A percentile compares a stretch with the other conserved stretches of the same genome.
phyloP scores from a whole-genome alignment of 495 filamentous ascomycete genomes.

The Hypoxylon fuscum region DNA sequence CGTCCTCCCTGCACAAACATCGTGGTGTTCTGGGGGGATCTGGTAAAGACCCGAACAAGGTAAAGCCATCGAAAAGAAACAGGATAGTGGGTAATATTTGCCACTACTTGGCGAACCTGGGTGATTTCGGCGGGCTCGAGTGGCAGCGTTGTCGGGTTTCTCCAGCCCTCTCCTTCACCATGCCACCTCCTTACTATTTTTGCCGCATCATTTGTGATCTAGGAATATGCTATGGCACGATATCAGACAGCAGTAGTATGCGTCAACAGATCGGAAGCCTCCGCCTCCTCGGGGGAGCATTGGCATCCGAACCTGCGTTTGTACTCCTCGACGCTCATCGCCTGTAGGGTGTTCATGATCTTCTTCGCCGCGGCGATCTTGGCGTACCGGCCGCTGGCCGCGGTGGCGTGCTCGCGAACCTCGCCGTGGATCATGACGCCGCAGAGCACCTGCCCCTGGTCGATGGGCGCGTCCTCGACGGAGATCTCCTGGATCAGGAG shows the following conservation, averaged over 20 bases:
- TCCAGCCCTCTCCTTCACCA: neutral
- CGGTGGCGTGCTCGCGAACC: conserved; percentile 68
- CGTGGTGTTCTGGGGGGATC: no score
- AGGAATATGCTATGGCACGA: no score
- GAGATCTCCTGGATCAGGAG: conserved; percentile 45
- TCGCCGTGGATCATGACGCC: conserved; percentile 80
- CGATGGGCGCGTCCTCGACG: conserved; percentile 40
- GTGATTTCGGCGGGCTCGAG: no score
- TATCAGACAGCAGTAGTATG: conserved; percentile 35
- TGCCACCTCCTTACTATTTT: neutral
- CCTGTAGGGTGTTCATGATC: conserved; percentile 67
- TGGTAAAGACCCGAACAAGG: no score
- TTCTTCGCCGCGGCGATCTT: conserved; percentile 76
- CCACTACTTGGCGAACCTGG: no score
- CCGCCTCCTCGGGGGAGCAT: conserved; percentile 53
- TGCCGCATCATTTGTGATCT: neutral
- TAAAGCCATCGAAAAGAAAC: no score
- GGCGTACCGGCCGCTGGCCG: conserved; percentile 72
- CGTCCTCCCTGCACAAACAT: no score
- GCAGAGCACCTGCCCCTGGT: conserved; percentile 64
- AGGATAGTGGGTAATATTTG: no score
- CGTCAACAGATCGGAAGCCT: conserved; percentile 17
- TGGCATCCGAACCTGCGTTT: conserved; percentile 67
- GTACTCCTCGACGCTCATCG: conserved; percentile 67
- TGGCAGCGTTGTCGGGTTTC: no score